phyloP scores from a whole-genome alignment of 2,329 filamentous ascomycete genomes.

The Colletotrichum kahawae region DNA sequence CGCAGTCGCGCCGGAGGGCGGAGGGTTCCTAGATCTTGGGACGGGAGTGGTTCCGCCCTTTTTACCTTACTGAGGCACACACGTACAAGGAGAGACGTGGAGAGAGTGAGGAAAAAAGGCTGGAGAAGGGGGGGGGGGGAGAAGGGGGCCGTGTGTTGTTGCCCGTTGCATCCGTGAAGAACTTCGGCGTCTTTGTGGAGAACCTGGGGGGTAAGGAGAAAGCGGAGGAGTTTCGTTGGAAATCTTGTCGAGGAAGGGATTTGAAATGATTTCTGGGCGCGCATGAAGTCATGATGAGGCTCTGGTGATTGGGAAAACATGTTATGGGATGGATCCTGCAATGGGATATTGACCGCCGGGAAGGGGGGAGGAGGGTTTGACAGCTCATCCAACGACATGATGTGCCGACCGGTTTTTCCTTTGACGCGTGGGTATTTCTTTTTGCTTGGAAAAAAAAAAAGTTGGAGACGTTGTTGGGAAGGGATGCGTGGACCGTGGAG shows the following conservation, averaged over 20 bases:
- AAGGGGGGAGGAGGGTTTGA: not conserved
- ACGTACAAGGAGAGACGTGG: not conserved
- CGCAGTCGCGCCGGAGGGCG: not conserved
- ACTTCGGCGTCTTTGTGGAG: constrained; percentile 17
- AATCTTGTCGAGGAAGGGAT: not conserved
- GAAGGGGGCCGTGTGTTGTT: not conserved
- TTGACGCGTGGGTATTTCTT: not conserved
- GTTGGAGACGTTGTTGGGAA: not conserved
- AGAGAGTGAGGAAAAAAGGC: not conserved
- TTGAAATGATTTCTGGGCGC: not conserved
- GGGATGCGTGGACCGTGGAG: not conserved
- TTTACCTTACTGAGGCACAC: not conserved
- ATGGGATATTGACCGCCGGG: not conserved
- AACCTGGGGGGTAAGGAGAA: not conserved
- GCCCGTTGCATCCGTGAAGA: not conserved
- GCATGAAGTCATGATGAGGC: constrained; percentile 9
- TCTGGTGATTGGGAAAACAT: not conserved
- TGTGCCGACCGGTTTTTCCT: not conserved
- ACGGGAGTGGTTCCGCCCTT: not conserved
- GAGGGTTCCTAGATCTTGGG: not conserved
- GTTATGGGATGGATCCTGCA: not conserved
- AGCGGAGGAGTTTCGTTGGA: not conserved
- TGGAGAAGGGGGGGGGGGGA: not conserved
- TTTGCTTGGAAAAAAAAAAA: not conserved
- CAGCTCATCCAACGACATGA: not conserved